phyloP scores from a whole-genome alignment of 768 basidiomycete species.

The Pulveroboletus sp. region DNA sequence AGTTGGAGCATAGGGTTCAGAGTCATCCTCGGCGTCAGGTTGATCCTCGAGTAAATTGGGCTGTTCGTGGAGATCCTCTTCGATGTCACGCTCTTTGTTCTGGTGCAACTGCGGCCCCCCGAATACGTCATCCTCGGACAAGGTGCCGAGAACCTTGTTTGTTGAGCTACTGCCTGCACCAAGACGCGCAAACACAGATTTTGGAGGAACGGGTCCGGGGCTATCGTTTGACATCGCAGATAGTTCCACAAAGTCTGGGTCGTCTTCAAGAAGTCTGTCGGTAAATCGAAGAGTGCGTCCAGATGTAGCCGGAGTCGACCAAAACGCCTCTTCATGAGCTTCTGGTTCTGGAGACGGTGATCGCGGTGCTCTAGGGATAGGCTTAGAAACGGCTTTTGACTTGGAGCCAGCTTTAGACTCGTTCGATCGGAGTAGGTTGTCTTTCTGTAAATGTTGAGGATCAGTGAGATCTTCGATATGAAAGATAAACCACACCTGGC shows the following conservation, averaged over 20 bases:
- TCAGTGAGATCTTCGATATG: background rate
- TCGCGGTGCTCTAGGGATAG: constrained; percentile 10
- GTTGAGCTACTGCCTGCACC: constrained; percentile 9
- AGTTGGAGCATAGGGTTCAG: constrained; percentile 1
- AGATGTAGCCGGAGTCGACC: constrained; percentile 53
- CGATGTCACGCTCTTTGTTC: background rate
- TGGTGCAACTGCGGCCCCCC: constrained; percentile 1
- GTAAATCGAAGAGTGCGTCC: constrained; percentile 61
- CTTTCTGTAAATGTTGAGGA: constrained; percentile 22
- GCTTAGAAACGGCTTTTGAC: constrained; percentile 11
- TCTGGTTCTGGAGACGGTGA: constrained; percentile 26
- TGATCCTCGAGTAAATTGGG: constrained; percentile 9
- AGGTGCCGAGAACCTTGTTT: constrained; percentile 1
- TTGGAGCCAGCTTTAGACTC: constrained; percentile 9
- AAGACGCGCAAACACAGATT: constrained; percentile 28
- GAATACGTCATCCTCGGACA: constrained; percentile 8
- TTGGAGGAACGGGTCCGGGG: constrained; percentile 36
- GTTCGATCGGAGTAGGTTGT: constrained; percentile 23
- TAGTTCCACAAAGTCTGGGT: constrained; percentile 52
- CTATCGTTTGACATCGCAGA: constrained; percentile 45
- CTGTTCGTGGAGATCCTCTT: constrained; percentile 11
- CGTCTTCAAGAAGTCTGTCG: constrained; percentile 60
- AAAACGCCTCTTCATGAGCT: constrained; percentile 55
- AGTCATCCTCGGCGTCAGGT: constrained; percentile 5
- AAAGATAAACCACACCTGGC: constrained; percentile 31